Evolutionary conservation across 169 alveolate species (phyloP), one percentile per base, ranked within the genome.

Genomic region (Sarcocystis neurona): DNA sequence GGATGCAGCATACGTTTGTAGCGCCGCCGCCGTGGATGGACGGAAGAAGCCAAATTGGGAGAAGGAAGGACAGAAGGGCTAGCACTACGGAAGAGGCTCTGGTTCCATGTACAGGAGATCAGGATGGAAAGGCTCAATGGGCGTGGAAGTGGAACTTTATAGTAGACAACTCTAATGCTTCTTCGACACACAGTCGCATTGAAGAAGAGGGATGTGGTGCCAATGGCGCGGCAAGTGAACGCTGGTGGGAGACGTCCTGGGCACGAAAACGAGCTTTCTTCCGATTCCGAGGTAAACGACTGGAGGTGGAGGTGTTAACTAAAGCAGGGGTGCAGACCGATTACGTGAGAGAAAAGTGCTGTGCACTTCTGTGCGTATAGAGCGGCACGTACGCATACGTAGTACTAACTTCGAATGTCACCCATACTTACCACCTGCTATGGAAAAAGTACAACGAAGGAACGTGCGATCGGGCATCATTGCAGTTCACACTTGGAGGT

Each of bases 211-310:
- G 41, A 79, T 70, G 37, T 0, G 70, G 44, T 0, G 88, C 56
- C 39, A 79, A 63, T 34, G 78, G 66, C 6, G 46, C 58, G 1
- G 72, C 1, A 58, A 79, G 46, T 23, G 72, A 60, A 56, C 37
- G 58, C 66, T 82, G 88, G 88, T 82, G 88, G 88, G 56, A 66
- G 18, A 41, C 68, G 20, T 23, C 58, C 27, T 82, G 88, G 88
- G 88, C 66, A 2, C 27, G 70, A 43, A n/a, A 43, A 41, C 37
- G 66, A 58, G 70, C 68, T 12, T 18, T 30, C 39, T 82, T 82
- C 79, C 56, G 88, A 43, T 82, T 58, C 66, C 56, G 60, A 43
- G 88, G 88, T 82, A 37, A 34, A 79, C 27, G n/a, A n/a, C n/a
- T n/a, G n/a, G n/a, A n/a, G n/a, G n/a, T n/a, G n/a, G n/a, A n/a